phyloP scores from a whole-genome alignment of 108 stramenopile species.

The Cyclotella cryptica region DNA sequence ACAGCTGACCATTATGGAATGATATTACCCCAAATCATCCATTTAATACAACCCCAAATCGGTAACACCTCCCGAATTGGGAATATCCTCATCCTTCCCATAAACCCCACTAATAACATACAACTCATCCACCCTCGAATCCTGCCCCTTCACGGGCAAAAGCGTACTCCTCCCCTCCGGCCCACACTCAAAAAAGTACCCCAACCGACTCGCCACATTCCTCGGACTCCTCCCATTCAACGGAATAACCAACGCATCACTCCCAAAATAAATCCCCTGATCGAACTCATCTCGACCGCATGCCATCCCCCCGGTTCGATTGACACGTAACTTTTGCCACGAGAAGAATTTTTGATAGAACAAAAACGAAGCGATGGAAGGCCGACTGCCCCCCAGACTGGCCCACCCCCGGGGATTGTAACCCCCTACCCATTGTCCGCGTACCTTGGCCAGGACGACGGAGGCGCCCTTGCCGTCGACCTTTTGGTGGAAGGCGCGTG shows the following conservation, averaged over 20 bases:
- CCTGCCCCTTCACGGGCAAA: constrained; percentile 46
- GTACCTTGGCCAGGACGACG: constrained; percentile 56
- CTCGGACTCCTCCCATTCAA: constrained; percentile 41
- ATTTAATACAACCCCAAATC: constrained; percentile 46
- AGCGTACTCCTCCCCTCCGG: constrained; percentile 54
- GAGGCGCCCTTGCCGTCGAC: constrained; percentile 78
- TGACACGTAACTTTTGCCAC: constrained; percentile 64
- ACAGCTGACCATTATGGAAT: no score
- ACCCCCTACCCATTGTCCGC: constrained; percentile 57
- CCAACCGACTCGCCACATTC: constrained; percentile 57
- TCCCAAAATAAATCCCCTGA: constrained; percentile 71
- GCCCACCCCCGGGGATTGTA: constrained; percentile 82
- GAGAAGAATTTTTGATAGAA: constrained; percentile 53
- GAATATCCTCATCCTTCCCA: constrained; percentile 67
- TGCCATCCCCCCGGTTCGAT: constrained; percentile 78
- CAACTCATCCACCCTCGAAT: constrained; percentile 50
- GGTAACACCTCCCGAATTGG: constrained; percentile 71
- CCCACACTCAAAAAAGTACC: constrained; percentile 72
- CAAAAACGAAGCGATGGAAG: constrained; percentile 66
- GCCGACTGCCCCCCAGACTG: constrained; percentile 62
- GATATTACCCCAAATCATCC: no score
- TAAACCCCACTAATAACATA: constrained; percentile 70
- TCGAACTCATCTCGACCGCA: constrained; percentile 70
- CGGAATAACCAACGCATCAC: constrained; percentile 70
- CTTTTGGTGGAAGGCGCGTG: constrained; percentile 52